phyloP scores from a whole-genome alignment of 176 grass and related monocot species.

The Zizania latifolia region DNA sequence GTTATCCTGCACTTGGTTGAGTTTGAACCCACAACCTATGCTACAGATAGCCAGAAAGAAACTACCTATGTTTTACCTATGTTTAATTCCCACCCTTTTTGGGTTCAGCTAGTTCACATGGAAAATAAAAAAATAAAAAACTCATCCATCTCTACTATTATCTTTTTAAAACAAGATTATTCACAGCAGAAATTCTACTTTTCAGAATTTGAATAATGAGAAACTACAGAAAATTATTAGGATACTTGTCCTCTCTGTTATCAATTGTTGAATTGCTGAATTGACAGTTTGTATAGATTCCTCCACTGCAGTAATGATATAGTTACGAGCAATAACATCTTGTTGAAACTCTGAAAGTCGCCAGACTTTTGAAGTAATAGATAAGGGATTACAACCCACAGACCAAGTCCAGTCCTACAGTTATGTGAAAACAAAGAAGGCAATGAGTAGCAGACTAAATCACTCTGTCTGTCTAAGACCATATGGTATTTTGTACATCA shows the following conservation, averaged over 20 bases:
- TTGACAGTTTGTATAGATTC: conserved; percentile 79
- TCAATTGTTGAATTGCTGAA: conserved; percentile 64
- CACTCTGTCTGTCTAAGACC: background rate
- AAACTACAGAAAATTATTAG: conserved; percentile 6
- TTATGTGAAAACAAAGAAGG: conserved; percentile 1
- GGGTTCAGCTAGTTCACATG: background rate
- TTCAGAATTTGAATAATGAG: conserved; percentile 16
- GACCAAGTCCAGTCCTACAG: conserved; percentile 94
- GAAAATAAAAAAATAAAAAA: too few species aligned
- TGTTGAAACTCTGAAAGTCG: conserved; percentile 68
- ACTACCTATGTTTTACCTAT: background rate
- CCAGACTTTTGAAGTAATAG: conserved; percentile 75
- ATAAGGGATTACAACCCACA: conserved; percentile 85
- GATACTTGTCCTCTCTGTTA: conserved; percentile 71
- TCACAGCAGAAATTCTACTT: conserved; percentile 7
- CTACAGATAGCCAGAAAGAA: conserved; percentile 9
- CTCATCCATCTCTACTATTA: background rate
- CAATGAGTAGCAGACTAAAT: background rate
- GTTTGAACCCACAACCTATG: conserved; percentile 2
- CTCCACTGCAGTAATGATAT: conserved; percentile 82
- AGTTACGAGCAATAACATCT: conserved; percentile 78
- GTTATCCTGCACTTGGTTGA: background rate
- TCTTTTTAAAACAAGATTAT: conserved; percentile 4
- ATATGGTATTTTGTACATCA: background rate
- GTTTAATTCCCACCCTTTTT: background rate